Base-by-base conservation (phyloP, 192 early-diverging fungal species). In the Helicostylum pulchrum region DNA sequence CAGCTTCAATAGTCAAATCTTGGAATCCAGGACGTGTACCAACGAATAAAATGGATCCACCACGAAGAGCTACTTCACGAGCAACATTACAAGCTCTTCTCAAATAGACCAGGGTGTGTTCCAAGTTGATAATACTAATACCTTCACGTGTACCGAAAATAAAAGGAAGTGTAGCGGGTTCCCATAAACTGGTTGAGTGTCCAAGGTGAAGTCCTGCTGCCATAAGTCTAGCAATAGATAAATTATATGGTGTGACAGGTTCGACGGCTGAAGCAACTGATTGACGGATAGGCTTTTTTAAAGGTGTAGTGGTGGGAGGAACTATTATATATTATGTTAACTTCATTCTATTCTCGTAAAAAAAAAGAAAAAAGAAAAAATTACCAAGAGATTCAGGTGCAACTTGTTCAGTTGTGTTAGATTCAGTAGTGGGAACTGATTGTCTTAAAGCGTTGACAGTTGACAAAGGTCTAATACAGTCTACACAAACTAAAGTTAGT, bases 41-140 rank as follows among this genome's bases (percentile, higher is more conserved):
- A 8, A 92, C 80, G 72, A 98, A 98, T 53, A 97, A 49, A 50
- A 98, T 85, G 51, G 85, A 84, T 7, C 95, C 93, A 32, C 91
- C 93, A 15, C 84, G 67, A 43, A 81, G 72, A 30, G 92, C 86
- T 4, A 95, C 85, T 26, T 85, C 83, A 19, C 83, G 69, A 9
- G 84, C 82, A 19, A 95, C 82, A 47, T 82, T 83, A 55, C 86
- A 84, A 5, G 96, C 93, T 45, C 94, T 83, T 32, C 94, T 81
- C 23, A 98, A 80, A 39, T 87, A 81, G 2, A 86, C 86, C 60
- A 97, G 72, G 1, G 96, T 96, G 45, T 94, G 89, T 63, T 98
- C 94, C 51, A 95, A 72, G 70, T 98, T 94, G 78, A 98, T 95
- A 60, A 98, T 90, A 66, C 90, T 90, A 36, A 97, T 87, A 30